Base-by-base conservation (phyloP, 192 early-diverging fungal genomes). In the Coemansia sp. region DNA sequence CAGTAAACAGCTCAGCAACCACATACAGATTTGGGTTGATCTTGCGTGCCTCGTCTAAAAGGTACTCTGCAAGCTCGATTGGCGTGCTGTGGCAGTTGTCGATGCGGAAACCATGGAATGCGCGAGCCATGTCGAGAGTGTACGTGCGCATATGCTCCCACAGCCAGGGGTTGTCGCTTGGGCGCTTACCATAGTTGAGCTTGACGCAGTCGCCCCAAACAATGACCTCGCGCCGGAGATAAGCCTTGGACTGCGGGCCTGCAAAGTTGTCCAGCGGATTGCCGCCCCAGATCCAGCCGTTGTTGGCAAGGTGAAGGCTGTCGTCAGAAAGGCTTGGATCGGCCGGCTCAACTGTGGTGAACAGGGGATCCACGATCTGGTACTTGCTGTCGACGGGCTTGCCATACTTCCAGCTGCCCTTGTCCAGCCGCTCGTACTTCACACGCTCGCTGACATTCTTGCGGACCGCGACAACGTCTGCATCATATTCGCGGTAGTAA, bases 21-120 rank as follows among this genome's bases (percentile, higher is more conserved):
- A 99, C 95, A 73, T 97, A 99, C 20, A 99, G 82, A 58, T 99
- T 87, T 15, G 94, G 96, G 13, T 90, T 88, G 19, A 92, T 85
- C 20, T 70, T 66, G 34, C 97, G 88, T 4, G 93, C 97, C 46
- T 86, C 86, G 70, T 97, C 95, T 43, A 99, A 80, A 7, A 99
- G 78, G 61, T 97, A 93, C 56, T 94, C 83, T 0, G 95, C 97
- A 3, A 99, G 86, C 71, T 96, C 92, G 20, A 98, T 86, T 1
- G 97, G 97, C 2, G 97, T 99, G 22, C 94, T 97, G 70, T 99
- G 97, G 70, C 97, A 99, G 72, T 99, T 99, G 81, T 99, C 97
- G 58, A 99, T 97, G 32, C 97, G 90, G 79, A 99, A 92, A 9
- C 96, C 97, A 50, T 97, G 88, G 83, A 99, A 99, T 3, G 91